phyloP scores from a whole-genome alignment of 352 stramenopile species.

The Phytophthora cajani region DNA sequence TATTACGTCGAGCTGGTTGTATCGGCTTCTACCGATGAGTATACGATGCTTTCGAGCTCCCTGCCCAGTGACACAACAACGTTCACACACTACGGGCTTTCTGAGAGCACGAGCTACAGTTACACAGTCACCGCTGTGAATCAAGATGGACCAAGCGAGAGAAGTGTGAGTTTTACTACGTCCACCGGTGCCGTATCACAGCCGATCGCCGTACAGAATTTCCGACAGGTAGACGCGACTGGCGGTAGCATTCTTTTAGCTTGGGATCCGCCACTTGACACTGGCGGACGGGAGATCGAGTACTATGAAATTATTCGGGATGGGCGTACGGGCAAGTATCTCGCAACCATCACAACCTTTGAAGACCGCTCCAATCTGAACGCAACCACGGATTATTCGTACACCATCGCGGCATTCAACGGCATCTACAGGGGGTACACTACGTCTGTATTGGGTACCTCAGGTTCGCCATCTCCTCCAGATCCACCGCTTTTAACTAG shows the following conservation, averaged over 20 bases:
- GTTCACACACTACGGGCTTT: constrained; percentile 54
- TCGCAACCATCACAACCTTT: constrained; percentile 30
- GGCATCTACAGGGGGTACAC: constrained; percentile 31
- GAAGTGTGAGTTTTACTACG: constrained; percentile 28
- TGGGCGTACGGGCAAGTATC: constrained; percentile 17
- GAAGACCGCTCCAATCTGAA: constrained; percentile 40
- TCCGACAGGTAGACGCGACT: constrained; percentile 4
- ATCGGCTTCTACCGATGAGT: neutral
- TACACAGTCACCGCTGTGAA: constrained; percentile 60
- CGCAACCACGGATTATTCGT: constrained; percentile 43
- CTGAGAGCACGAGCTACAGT: constrained; percentile 48
- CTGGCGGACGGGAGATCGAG: constrained; percentile 47
- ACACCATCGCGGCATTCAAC: constrained; percentile 58
- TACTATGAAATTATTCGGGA: constrained; percentile 51
- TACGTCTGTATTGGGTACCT: constrained; percentile 8
- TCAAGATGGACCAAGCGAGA: constrained; percentile 44
- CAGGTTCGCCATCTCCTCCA: constrained; percentile 35
- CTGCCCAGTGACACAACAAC: constrained; percentile 20
- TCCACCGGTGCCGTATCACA: constrained; percentile 27
- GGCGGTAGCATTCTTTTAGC: constrained; percentile 45
- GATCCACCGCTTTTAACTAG: constrained; percentile 33
- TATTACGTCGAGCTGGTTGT: constrained; percentile 43
- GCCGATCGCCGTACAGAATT: constrained; percentile 33
- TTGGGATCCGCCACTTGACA: constrained; percentile 56
- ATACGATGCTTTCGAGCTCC: constrained; percentile 1